Evolutionary conservation across 2,329 filamentous ascomycete genomes (phyloP).

Genomic region (Acephala macrosclerotiorum): DNA sequence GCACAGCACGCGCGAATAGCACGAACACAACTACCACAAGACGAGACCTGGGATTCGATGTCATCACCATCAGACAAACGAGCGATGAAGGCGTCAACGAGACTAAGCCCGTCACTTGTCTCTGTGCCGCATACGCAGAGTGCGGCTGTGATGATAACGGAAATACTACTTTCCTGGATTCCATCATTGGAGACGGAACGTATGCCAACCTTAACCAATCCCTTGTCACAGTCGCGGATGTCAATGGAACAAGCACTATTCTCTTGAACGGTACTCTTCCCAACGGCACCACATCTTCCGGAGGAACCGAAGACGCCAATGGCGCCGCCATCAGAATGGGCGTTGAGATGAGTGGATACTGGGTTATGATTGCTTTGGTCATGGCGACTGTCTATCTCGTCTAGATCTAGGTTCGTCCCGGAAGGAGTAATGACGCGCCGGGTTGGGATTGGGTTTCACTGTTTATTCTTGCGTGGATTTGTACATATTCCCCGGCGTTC

Average conservation of each 20-base stretch:
- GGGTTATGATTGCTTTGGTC: slow-evolving; percentile 42
- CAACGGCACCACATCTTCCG: slow-evolving; percentile 66
- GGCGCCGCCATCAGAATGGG: slow-evolving; percentile 37
- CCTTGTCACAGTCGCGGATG: slow-evolving; percentile 65
- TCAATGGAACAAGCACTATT: slow-evolving; percentile 70
- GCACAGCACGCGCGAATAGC: slow-evolving; percentile 39
- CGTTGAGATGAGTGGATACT: slow-evolving; percentile 36
- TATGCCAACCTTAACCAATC: slow-evolving; percentile 65
- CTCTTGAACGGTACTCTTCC: slow-evolving; percentile 79
- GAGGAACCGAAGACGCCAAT: slow-evolving; percentile 51
- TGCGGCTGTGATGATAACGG: slow-evolving; percentile 77
- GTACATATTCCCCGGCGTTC: slow-evolving; percentile 13
- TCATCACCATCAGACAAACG: slow-evolving; percentile 29
- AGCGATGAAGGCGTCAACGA: slow-evolving; percentile 54
- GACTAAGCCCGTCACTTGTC: slow-evolving; percentile 66
- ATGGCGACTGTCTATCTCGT: slow-evolving; percentile 28
- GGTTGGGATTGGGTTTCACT: neutral
- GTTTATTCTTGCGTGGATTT: neutral
- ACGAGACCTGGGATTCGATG: slow-evolving; percentile 46
- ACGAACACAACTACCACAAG: slow-evolving; percentile 49
- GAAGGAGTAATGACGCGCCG: slow-evolving; percentile 21
- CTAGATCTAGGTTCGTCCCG: neutral
- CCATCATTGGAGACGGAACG: slow-evolving; percentile 71
- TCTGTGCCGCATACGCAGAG: slow-evolving; percentile 60
- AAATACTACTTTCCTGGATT: slow-evolving; percentile 63